phyloP scores from a whole-genome alignment of 495 filamentous ascomycete genomes.

The Collariella sp. region DNA sequence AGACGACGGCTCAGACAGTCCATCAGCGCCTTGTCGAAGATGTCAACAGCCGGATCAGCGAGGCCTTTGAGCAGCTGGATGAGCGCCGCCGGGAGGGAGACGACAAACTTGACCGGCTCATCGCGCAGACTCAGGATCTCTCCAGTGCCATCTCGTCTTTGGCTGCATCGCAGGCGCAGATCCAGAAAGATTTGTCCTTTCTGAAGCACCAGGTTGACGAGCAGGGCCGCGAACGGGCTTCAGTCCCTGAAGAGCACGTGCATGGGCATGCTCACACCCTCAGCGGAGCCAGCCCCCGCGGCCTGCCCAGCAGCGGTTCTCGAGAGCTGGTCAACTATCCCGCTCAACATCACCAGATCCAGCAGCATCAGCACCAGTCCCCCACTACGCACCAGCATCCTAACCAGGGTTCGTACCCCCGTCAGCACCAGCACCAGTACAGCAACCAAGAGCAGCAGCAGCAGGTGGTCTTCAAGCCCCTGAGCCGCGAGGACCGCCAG shows the following conservation, averaged over 20 bases:
- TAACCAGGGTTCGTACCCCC: not conserved
- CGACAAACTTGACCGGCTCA: constrained; percentile 77
- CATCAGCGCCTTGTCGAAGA: constrained; percentile 41
- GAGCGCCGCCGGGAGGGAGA: constrained; percentile 59
- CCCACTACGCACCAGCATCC: not conserved
- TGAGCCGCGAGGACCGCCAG: constrained; percentile 31
- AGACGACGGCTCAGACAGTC: constrained; percentile 45
- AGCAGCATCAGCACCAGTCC: constrained; percentile 27
- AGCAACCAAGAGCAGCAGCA: constrained; percentile 23
- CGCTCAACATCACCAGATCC: constrained; percentile 11
- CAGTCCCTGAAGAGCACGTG: constrained; percentile 1
- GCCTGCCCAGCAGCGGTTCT: constrained; percentile 7
- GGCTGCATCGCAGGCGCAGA: constrained; percentile 49
- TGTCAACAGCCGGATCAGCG: constrained; percentile 29
- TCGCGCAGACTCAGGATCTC: constrained; percentile 58
- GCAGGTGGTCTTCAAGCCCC: constrained; percentile 30
- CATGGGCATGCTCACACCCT: constrained; percentile 13
- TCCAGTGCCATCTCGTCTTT: constrained; percentile 65
- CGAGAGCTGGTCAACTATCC: constrained; percentile 23
- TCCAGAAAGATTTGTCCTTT: constrained; percentile 18
- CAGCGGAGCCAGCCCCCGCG: constrained; percentile 18
- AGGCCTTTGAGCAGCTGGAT: constrained; percentile 47
- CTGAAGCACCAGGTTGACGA: constrained; percentile 23
- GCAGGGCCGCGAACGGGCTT: constrained; percentile 15
- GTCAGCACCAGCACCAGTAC: constrained; percentile 15